phyloP scores from a whole-genome alignment of 2,329 filamentous ascomycete genomes.

The Phialocephala subalpina region DNA sequence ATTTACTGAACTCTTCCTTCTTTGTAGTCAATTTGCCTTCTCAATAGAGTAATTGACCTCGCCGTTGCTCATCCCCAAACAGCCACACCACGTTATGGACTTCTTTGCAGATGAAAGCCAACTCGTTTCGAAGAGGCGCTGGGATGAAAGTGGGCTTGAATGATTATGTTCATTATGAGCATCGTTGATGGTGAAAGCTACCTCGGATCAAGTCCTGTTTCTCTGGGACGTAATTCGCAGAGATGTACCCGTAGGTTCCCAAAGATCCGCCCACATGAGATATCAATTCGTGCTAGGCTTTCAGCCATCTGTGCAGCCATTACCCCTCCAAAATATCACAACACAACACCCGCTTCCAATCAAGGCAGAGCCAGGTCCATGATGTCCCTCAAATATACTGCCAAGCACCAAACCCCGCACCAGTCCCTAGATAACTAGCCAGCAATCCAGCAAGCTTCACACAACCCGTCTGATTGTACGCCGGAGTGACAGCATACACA shows the following conservation, averaged over 20 bases:
- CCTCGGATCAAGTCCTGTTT: no score
- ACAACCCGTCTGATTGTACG: slow-evolving; percentile 28
- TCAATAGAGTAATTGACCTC: no score
- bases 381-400: slow-evolving; percentile 21
- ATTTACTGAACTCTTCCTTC: no score
- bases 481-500: slow-evolving; percentile 27
- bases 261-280: not conserved
- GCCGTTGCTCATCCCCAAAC: no score
- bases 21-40: no score
- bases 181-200: no score
- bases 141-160: no score
- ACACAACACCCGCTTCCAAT: not conserved
- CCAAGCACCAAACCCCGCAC: slow-evolving; percentile 25
- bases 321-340: not conserved
- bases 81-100: no score
- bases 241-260: not conserved
- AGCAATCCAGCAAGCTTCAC: slow-evolving; percentile 22
- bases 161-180: no score
- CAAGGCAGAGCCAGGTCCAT: not conserved
- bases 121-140: no score
- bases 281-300: not conserved
- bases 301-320: not conserved
- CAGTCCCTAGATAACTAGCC: slow-evolving; percentile 6
- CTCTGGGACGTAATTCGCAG: no score
- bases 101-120: no score